Evolutionary conservation across 768 basidiomycete genomes (phyloP), one percentile per base, ranked within the genome.

Genomic region (Sporobolomyces roseus): DNA sequence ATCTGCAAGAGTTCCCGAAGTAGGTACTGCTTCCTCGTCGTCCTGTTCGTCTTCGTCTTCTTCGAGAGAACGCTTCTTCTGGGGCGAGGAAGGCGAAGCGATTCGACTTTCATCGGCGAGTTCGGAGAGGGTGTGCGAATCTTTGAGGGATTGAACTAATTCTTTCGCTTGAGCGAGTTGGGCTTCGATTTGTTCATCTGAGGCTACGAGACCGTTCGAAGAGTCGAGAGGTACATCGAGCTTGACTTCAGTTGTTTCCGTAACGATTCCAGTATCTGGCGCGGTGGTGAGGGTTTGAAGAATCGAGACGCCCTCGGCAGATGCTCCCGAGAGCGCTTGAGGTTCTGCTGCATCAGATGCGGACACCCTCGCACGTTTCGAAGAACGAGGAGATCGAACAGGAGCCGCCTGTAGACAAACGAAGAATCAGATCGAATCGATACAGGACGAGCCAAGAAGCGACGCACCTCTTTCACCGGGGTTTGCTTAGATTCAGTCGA

Each of bases 171-270:
- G 54, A 16, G 36, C 56, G 48, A 70, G 43, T 46, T 71, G 69
- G 21, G 64, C 70, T 29, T 27, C 63, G 23, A 66, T 71, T 32
- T 70, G 70, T n/a, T 62, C 65, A 32, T 71, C 70, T 19, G 63
- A 63, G 3, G 61, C 62, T 25, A 69, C 61, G 25, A 55, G 43
- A 3, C 61, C 71, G 21, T 60, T 69, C 46, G 29, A 61, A 43
- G 25, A 63, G 21, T 60, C 58, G 58, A 60, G 43, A 6, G 58
- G 68, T 9, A 73, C 65, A 36, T 73, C 71, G 41, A 75, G 50
- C 36, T 66, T 63, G 60, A 75, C 72, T 30, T 69, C 68, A 35
- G 74, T 73, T 53, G 68, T 61, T 61, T 75, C 72, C 36, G 67
- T 66, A 8, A 65, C 48, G 23, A 54, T 49, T 38, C 72, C 72